phyloP scores from a whole-genome alignment of 2,329 filamentous ascomycete genomes.

The Calonectria pseudoturangicola region DNA sequence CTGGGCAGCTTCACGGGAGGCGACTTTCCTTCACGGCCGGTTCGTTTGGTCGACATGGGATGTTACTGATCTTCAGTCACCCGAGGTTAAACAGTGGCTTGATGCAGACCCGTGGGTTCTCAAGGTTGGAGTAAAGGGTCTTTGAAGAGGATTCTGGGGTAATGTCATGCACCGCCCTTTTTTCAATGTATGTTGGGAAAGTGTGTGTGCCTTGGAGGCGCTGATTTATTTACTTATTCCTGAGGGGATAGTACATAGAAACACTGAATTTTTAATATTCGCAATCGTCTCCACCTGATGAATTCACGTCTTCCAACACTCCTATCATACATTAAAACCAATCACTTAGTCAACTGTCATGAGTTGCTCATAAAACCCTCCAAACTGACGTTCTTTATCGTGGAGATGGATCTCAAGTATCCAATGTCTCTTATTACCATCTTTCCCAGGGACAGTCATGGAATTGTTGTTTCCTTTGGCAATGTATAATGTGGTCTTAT shows the following conservation, averaged over 20 bases:
- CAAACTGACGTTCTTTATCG: constrained; percentile 61
- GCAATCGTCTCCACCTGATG: background rate
- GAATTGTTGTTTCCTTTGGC: constrained; percentile 64
- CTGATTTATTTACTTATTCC: no score
- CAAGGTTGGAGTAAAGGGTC: constrained; percentile 51
- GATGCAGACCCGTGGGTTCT: constrained; percentile 47
- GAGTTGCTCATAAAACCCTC: constrained; percentile 66
- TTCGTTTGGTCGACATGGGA: constrained; percentile 72
- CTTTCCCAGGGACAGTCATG: constrained; percentile 62
- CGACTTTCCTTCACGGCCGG: constrained; percentile 66
- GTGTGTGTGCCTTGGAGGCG: no score
- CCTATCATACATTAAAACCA: background rate
- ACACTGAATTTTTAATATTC: no score
- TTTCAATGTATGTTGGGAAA: no score
- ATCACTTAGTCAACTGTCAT: constrained; percentile 47
- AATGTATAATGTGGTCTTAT: constrained; percentile 67
- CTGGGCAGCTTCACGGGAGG: constrained; percentile 65
- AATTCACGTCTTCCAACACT: background rate
- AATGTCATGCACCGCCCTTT: no score
- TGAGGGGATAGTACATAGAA: no score
- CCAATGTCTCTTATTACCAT: constrained; percentile 68
- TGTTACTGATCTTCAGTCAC: constrained; percentile 63
- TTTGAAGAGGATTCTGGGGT: constrained; percentile 12
- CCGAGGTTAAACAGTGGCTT: constrained; percentile 36
- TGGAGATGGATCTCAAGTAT: constrained; percentile 70